A percentile compares a stretch with the other conserved stretches of the same genome.
These are phyloP conservation scores for Castanopsis chinensis DNA, from an alignment of 306 rosid species.

Conservation along the genomic window DNA sequence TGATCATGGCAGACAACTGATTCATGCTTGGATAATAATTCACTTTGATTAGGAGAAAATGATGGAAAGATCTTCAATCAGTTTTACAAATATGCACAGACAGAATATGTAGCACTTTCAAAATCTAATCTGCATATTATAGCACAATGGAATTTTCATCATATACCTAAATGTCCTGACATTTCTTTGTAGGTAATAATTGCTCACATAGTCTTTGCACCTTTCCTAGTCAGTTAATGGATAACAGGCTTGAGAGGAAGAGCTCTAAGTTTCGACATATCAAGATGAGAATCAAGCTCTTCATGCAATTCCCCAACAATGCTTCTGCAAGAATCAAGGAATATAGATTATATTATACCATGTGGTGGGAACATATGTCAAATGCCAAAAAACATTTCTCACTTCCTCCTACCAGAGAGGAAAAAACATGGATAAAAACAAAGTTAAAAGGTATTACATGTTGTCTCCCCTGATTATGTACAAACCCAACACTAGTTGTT, in stretches of 20 bases:
- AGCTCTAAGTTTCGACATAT: constrained; percentile 80
- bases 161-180: neutral
- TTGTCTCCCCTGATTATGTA: constrained; percentile 97
- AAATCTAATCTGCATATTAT: neutral
- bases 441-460: constrained; percentile 50
- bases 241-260: constrained; percentile 88
- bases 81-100: neutral
- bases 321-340: constrained; percentile 63
- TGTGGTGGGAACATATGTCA: neutral
- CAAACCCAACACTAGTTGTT: constrained; percentile 84
- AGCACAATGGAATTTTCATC: neutral
- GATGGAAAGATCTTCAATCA: neutral
- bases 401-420: neutral
- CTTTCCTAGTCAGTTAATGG: constrained; percentile 43
- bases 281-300: constrained; percentile 78
- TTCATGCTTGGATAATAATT: neutral
- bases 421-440: neutral
- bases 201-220: neutral
- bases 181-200: neutral
- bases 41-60: neutral
- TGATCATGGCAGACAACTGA: neutral
- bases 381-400: constrained; percentile 13
- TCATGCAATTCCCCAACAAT: constrained; percentile 95
- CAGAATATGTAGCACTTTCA: neutral
- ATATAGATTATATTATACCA: neutral